A percentile compares a stretch with the other conserved stretches of the same genome.
Conservation (phyloP, 768 basidiomycete species). For the Trametes elegans region DNA sequence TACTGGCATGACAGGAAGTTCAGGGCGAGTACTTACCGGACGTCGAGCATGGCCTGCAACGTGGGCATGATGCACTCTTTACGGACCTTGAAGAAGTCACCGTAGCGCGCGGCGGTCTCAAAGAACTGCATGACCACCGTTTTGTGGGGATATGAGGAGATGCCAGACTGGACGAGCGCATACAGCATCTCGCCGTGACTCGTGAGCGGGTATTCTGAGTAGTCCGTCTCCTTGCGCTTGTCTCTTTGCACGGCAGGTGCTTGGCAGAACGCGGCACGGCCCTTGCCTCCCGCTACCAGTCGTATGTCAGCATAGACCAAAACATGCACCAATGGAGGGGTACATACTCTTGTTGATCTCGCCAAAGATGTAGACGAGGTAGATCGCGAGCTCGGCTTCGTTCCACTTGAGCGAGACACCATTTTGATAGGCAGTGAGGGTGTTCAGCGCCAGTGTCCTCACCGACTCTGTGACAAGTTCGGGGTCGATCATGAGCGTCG, state of each 20-base stretch:
- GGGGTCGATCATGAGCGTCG: slow-evolving; percentile 81
- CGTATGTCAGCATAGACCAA: slow-evolving; percentile 8
- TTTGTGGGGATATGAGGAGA: slow-evolving; percentile 80
- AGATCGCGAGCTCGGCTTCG: slow-evolving; percentile 90
- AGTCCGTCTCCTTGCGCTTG: slow-evolving; percentile 63
- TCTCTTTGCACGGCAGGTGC: slow-evolving; percentile 67
- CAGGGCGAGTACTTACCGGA: slow-evolving; percentile 59
- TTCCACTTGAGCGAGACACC: slow-evolving; percentile 79
- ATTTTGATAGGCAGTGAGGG: slow-evolving; percentile 66
- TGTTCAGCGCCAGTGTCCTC: slow-evolving; percentile 67
- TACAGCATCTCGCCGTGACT: slow-evolving; percentile 88
- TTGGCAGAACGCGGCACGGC: slow-evolving; percentile 83
- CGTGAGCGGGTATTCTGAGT: slow-evolving; percentile 81
- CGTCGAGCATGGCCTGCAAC: slow-evolving; percentile 84
- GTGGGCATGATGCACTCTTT: slow-evolving; percentile 86
- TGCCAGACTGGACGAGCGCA: slow-evolving; percentile 78
- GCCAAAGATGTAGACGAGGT: slow-evolving; percentile 91
- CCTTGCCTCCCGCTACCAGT: slow-evolving; percentile 66
- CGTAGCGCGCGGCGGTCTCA: slow-evolving; percentile 88
- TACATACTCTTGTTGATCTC: slow-evolving; percentile 84
- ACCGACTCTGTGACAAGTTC: slow-evolving; percentile 81
- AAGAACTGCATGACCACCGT: slow-evolving; percentile 89
- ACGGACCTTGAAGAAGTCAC: slow-evolving; percentile 94
- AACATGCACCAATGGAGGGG: neutral
- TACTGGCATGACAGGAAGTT: neutral